These are phyloP conservation scores for Gypsophila paniculata DNA, from an alignment of 179 eudicot species.

Conservation along the genomic window DNA sequence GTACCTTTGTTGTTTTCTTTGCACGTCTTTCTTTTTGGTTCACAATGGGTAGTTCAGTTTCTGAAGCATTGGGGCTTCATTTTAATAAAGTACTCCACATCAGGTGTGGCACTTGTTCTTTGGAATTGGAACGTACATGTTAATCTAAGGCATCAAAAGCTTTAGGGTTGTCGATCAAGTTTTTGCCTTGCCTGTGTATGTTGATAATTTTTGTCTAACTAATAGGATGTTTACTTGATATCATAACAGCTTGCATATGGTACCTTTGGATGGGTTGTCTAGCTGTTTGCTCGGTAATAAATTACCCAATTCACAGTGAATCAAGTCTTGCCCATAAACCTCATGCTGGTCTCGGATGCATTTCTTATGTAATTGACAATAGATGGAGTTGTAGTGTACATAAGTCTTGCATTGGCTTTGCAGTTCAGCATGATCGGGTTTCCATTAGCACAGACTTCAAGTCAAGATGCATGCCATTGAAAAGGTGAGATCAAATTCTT, in stretches of 20 bases:
- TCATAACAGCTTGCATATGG: constrained; percentile 1
- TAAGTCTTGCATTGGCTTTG: not conserved
- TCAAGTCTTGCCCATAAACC: not conserved
- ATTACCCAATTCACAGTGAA: constrained; percentile 8
- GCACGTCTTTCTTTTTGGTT: no score
- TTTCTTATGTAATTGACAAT: constrained; percentile 10
- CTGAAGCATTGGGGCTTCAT: no score
- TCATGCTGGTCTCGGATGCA: not conserved
- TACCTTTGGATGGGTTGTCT: not conserved
- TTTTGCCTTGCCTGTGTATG: not conserved
- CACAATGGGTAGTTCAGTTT: no score
- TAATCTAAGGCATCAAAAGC: not conserved
- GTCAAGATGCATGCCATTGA: constrained; percentile 1
- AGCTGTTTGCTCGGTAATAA: not conserved
- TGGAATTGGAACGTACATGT: not conserved
- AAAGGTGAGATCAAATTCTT: constrained; percentile 26
- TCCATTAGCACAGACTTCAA: not conserved
- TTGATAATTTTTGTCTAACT: not conserved
- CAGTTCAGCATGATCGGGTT: not conserved
- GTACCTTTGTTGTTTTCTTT: no score
- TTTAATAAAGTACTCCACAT: no score
- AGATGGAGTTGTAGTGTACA: not conserved
- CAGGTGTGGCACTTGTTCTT: not conserved
- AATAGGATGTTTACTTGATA: not conserved
- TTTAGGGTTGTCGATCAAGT: not conserved